Evolutionary conservation across 1,139 yeast species (phyloP).

Genomic region (Lizanozyma gosingica): DNA sequence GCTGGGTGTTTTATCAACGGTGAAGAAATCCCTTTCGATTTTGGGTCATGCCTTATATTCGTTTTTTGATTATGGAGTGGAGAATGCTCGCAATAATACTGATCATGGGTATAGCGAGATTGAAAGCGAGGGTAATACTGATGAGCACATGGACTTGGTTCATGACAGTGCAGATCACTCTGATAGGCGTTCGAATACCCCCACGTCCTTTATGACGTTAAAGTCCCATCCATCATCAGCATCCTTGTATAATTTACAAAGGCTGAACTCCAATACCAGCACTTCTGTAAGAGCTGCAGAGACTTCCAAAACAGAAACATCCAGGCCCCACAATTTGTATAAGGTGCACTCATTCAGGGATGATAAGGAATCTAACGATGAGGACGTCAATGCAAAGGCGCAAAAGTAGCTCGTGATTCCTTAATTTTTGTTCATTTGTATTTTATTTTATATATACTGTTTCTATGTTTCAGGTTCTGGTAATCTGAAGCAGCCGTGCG

Average conservation of each 20-base stretch:
- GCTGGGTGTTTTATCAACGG: conserved; percentile 9
- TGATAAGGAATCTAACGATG: not conserved
- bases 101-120: conserved; percentile 5
- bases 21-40: not conserved
- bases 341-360: not conserved
- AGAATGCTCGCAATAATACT: conserved; percentile 3
- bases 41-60: conserved; percentile 28
- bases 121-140: not conserved
- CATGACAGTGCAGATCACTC: not conserved
- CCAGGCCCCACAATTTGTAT: not conserved
- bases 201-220: not conserved
- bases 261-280: not conserved
- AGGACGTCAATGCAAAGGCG: too few species aligned
- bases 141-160: not conserved
- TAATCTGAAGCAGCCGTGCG: too few species aligned
- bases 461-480: too few species aligned
- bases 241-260: not conserved
- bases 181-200: not conserved
- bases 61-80: conserved; percentile 36
- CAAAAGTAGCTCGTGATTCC: too few species aligned
- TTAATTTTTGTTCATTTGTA: too few species aligned
- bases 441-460: too few species aligned
- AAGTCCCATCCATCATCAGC: not conserved
- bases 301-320: not conserved
- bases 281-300: not conserved